These are phyloP conservation scores for Marsdenia floribunda DNA, from an alignment of 257 asterid species.

Conservation along the genomic window DNA sequence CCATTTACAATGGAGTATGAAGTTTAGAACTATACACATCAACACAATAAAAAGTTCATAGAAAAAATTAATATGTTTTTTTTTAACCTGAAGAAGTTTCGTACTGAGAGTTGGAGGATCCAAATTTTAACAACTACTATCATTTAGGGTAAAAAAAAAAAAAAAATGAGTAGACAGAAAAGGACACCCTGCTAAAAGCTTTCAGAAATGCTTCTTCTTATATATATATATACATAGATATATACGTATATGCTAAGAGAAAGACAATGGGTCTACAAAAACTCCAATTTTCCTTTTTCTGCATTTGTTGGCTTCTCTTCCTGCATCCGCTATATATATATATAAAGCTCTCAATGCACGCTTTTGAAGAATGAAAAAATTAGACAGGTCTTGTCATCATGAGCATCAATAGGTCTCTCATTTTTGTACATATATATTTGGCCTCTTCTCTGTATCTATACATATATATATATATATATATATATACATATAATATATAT, in stretches of 20 bases:
- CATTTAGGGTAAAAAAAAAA: background rate
- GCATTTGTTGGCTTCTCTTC: slow-evolving; percentile 11
- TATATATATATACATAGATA: too few relatives aligned
- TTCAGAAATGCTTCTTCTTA: slow-evolving; percentile 18
- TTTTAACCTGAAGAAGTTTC: too few relatives aligned
- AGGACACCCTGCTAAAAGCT: slow-evolving; percentile 21
- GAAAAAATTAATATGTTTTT: background rate
- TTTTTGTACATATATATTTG: slow-evolving; percentile 21
- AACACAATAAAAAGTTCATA: background rate
- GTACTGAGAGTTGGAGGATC: too few relatives aligned
- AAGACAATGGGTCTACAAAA: slow-evolving; percentile 22
- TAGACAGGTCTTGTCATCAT: slow-evolving; percentile 44
- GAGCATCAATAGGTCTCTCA: slow-evolving; percentile 23
- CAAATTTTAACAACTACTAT: too few relatives aligned
- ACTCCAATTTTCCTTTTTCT: slow-evolving; percentile 27
- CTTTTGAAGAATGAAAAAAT: slow-evolving; percentile 24
- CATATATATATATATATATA: background rate
- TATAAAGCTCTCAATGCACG: slow-evolving; percentile 27
- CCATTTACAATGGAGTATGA: background rate
- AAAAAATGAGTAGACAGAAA: slow-evolving; percentile 30
- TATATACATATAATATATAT: background rate
- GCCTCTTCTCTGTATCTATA: slow-evolving; percentile 4
- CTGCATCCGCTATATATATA: background rate
- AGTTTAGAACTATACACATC: background rate
- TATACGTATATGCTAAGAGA: too few relatives aligned